These are phyloP conservation scores for Odontarrhena argentea DNA, from an alignment of 345 rosid genomes.

Conservation along the genomic window DNA sequence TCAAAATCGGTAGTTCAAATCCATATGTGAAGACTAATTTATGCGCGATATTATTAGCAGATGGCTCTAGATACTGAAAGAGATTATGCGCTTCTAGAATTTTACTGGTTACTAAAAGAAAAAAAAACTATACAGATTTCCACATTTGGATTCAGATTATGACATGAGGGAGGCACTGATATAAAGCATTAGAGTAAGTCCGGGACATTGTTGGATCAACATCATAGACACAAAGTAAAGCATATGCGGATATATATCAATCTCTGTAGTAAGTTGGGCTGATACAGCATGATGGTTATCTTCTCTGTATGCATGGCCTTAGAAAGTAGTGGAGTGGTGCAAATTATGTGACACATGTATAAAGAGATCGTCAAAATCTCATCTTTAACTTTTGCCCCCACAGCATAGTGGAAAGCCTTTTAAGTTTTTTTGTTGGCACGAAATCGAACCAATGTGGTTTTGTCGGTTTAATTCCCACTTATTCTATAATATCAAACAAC, in stretches of 20 bases:
- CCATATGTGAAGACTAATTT: no score
- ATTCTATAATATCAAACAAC: constrained; percentile 9
- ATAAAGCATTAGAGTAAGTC: no score
- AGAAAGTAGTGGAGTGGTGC: constrained; percentile 29
- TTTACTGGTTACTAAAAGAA: no score
- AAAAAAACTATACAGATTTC: no score
- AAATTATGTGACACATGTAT: constrained; percentile 13
- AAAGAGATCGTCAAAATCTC: constrained; percentile 30
- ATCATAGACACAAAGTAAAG: neutral
- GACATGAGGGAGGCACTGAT: no score
- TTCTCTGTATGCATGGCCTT: constrained; percentile 21
- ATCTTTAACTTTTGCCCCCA: constrained; percentile 33
- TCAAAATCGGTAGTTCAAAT: no score
- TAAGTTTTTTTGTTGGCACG: constrained; percentile 16
- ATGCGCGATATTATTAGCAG: no score
- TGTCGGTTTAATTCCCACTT: constrained; percentile 38
- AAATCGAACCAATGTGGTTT: constrained; percentile 34
- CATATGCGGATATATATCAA: neutral
- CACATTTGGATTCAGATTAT: no score
- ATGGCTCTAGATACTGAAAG: no score
- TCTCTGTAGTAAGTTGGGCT: neutral
- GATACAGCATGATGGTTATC: constrained; percentile 1
- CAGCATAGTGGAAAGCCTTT: constrained; percentile 34
- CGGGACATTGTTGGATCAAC: no score
- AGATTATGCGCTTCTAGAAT: no score